These are phyloP conservation scores for Helotiales sp. DNA, from an alignment of 2,329 filamentous ascomycete genomes.

Conservation along the genomic window DNA sequence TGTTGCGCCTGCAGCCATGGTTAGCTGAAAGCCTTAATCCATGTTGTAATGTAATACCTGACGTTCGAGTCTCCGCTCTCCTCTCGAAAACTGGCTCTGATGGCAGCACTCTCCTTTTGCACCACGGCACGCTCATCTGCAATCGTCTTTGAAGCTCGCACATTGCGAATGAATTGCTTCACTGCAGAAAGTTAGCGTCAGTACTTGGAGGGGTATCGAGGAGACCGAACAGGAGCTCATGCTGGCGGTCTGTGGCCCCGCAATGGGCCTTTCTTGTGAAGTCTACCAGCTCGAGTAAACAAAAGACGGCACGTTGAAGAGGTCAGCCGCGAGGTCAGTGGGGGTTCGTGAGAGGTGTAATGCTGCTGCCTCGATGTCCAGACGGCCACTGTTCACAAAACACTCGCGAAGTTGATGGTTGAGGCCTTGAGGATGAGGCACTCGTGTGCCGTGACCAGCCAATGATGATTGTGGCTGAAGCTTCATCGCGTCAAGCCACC, in stretches of 20 bases:
- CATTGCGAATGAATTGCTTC: slow-evolving; percentile 99
- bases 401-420: background rate
- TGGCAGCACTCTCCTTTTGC: slow-evolving; percentile 97
- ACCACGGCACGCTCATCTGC: slow-evolving; percentile 98
- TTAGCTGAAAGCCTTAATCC: background rate
- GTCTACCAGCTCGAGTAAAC: slow-evolving; percentile 18
- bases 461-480: background rate
- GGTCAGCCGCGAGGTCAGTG: background rate
- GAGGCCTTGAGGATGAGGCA: slow-evolving; percentile 3
- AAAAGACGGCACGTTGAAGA: background rate
- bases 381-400: background rate
- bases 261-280: slow-evolving; percentile 31
- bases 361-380: background rate
- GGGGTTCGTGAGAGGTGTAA: background rate
- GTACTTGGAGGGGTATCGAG: slow-evolving; percentile 16
- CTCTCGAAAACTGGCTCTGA: slow-evolving; percentile 95
- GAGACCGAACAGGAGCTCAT: slow-evolving; percentile 37
- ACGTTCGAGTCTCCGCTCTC: slow-evolving; percentile 91
- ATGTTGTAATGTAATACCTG: slow-evolving; percentile 58
- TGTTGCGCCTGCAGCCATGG: slow-evolving; percentile 73
- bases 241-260: slow-evolving; percentile 31
- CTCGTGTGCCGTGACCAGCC: too few relatives aligned
- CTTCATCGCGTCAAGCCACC: background rate
- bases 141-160: slow-evolving; percentile 97
- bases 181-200: slow-evolving; percentile 54